Evolutionary conservation across 106 monocot species (phyloP), one percentile per base, ranked within the genome.

Genomic region (Narthecium ossifragum): DNA sequence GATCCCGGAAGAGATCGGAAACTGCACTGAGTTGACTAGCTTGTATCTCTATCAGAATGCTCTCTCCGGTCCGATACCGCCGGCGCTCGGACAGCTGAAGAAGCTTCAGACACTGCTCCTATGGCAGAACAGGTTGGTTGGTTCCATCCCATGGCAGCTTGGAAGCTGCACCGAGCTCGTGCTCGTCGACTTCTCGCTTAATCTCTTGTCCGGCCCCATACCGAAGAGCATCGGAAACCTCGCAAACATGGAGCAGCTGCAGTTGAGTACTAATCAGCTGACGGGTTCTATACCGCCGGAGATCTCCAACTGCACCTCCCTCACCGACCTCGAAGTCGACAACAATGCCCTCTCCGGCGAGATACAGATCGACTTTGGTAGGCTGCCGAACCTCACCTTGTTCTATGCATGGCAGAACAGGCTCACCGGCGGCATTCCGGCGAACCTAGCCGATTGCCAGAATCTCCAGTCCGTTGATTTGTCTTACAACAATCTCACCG

Each of bases 341-440:
- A 98, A 91, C 80, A 98, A 98, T 53, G 53, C 38, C 26, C 71
- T 98, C 41, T 80, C 86, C 8, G 98, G 98, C 28, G 80, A 74
- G 60, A 84, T 98, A 6, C 38, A 43, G 31, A 63, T 91, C 4
- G 82, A 88, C 25, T 91, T 98, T 71, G 6, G 25, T 34, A 70
- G 65, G 50, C 51, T 98, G 43, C 31, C 32, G 39, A 68, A 61
- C 17, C 84, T 98, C 45, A 74, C 80, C 5, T 52, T 87, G 66
- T 98, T 98, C 73, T 84, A 71, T 51, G 91, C 91, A 1, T 98
- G 98, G 98, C 81, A 84, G 68, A 98, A 98, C 61, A 72, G 57
- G 59, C 73, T 98, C 29, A 81, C 90, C 4, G 98, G 98, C 17
- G 50, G 33, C 13, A 57, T 98, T 31, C 98, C 91, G 49, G 79